A percentile compares a stretch with the other conserved stretches of the same genome.
Evolutionary conservation across 805 yeast species (phyloP).

Genomic region (Ogataea minuta): DNA sequence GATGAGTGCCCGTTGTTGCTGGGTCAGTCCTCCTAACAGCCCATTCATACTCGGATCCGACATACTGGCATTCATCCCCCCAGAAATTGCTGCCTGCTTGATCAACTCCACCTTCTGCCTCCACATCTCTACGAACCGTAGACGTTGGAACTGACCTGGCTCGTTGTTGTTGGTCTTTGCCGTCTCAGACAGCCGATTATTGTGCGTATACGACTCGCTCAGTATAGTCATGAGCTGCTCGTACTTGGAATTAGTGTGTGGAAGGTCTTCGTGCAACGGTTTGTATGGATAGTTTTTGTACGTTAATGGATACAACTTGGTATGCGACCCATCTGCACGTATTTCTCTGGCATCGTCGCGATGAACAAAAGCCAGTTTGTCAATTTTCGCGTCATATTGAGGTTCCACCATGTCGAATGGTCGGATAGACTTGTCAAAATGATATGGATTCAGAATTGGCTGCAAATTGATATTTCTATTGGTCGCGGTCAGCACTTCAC

Average conservation of each 20-base stretch:
- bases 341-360: conserved; percentile 38
- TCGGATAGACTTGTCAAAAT: conserved; percentile 42
- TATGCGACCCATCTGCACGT: conserved; percentile 5
- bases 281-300: conserved; percentile 29
- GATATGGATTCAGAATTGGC: conserved; percentile 70
- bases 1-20: conserved; percentile 29
- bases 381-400: conserved; percentile 31
- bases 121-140: conserved; percentile 85
- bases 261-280: conserved; percentile 61
- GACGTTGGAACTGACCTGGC: conserved; percentile 69
- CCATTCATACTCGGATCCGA: conserved; percentile 26
- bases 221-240: conserved; percentile 84
- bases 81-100: conserved; percentile 41
- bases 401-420: conserved; percentile 49
- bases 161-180: conserved; percentile 27
- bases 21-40: conserved; percentile 29
- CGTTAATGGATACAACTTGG: conserved; percentile 11
- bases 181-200: conserved; percentile 26
- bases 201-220: conserved; percentile 46
- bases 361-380: conserved; percentile 36
- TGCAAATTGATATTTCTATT: conserved; percentile 73
- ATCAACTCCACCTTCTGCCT: conserved; percentile 62
- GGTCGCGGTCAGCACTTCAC: conserved; percentile 79
- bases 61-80: conserved; percentile 16
- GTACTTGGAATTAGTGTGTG: conserved; percentile 79